Evolutionary conservation across 371 early-diverging fungal species (phyloP), one percentile per base, ranked within the genome.

Genomic region (Mucor plumbeus): DNA sequence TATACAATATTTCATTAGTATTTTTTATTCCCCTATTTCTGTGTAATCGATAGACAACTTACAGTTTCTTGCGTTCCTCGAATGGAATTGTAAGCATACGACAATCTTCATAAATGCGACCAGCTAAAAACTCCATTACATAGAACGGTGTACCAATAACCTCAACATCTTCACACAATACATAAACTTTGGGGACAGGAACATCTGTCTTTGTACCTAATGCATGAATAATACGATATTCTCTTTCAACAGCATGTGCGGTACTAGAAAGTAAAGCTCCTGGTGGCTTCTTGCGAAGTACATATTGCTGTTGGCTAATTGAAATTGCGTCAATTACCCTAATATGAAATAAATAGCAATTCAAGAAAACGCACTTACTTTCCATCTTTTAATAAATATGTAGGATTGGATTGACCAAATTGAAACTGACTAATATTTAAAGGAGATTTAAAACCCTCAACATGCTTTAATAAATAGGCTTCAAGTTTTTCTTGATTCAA

Each of bases 81-180:
- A 75, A 79, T 4, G 86, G 75, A 36, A 94, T 61, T 39, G 77
- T 66, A 8, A 80, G 80, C 75, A 94, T 78, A 11, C 84, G 73
- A 6, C 87, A 77, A 63, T 93, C 90, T 5, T 85, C 78, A 59
- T 93, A 93, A 60, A 97, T 92, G 9, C 96, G 89, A 21, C 97
- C 97, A 47, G 93, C 80, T 55, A 96, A 74, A 68, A 94, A 97
- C 74, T 97, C 93, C 97, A 97, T 97, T 39, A 93, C 91, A 79
- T 95, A 97, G 74, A 97, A 97, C 7, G 95, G 94, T 4, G 97
- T 96, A 5, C 95, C 97, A 38, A 96, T 76, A 13, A 96, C 86
- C 7, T 72, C 59, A 8, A 47, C 58, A 68, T 97, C 95, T 66
- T 92, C 91, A 78, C 96, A 96, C 38, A 96, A 85, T 15, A 85